Evolutionary conservation across 2,329 filamentous ascomycete genomes (phyloP).

Genomic region (Aaosphaeria arxii): DNA sequence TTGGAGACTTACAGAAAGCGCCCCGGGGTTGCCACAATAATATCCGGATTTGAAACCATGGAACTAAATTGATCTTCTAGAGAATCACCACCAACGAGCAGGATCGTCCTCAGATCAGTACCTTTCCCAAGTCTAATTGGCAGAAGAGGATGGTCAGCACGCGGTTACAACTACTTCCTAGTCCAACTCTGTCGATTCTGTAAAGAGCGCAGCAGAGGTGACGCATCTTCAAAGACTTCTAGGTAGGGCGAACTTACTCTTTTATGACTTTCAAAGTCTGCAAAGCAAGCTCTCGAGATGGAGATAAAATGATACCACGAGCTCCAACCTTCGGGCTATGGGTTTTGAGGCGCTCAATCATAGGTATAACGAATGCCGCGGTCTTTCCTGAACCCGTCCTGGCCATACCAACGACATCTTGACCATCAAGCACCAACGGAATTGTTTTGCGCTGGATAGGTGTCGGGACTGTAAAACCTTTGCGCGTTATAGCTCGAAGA

Average conservation of each 20-base stretch:
- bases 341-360: conserved; percentile 89
- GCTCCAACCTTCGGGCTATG: conserved; percentile 86
- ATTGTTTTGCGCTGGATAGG: conserved; percentile 98
- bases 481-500: conserved; percentile 85
- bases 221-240: too few relatives aligned
- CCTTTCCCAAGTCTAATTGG: conserved; percentile 64
- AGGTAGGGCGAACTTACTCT: conserved; percentile 46
- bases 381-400: conserved; percentile 99
- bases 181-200: too few relatives aligned
- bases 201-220: too few relatives aligned
- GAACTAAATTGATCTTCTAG: conserved; percentile 66
- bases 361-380: conserved; percentile 94
- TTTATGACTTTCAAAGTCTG: conserved; percentile 97
- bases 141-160: too few relatives aligned
- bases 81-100: conserved; percentile 76
- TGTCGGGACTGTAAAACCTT: conserved; percentile 94
- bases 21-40: conserved; percentile 94
- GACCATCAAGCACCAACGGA: conserved; percentile 80
- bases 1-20: conserved; percentile 62
- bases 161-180: too few relatives aligned
- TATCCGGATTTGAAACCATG: conserved; percentile 94
- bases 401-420: conserved; percentile 99
- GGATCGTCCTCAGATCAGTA: conserved; percentile 84
- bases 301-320: conserved; percentile 83
- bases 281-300: conserved; percentile 88